Percentiles rank a stretch among this genome's conserved stretches.
Evolutionary conservation across 2,329 filamentous ascomycete species (phyloP).

Genomic region (Arthrocladium fulminans): DNA sequence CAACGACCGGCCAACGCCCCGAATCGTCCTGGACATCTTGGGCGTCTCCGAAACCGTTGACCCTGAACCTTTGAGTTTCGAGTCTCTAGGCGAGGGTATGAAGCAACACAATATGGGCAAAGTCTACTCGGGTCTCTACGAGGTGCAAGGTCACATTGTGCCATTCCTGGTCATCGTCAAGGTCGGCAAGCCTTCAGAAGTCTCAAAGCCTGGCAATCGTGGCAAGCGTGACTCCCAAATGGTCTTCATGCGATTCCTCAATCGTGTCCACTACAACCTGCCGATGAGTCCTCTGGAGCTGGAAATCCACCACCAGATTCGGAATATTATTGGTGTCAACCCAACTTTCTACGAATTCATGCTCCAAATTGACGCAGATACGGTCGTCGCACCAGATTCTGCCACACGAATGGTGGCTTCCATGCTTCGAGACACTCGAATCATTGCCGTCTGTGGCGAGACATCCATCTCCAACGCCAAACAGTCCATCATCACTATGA

Average conservation of each 20-base stretch:
- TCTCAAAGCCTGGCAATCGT: slow-evolving; percentile 75
- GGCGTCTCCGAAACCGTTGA: slow-evolving; percentile 90
- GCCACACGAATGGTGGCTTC: slow-evolving; percentile 85
- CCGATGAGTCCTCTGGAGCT: slow-evolving; percentile 94
- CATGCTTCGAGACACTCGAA: slow-evolving; percentile 80
- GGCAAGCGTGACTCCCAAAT: slow-evolving; percentile 99
- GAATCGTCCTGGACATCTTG: slow-evolving; percentile 93
- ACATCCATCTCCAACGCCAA: slow-evolving; percentile 90
- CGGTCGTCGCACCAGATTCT: slow-evolving; percentile 80
- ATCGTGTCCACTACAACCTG: slow-evolving; percentile 95
- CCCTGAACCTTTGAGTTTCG: slow-evolving; percentile 91
- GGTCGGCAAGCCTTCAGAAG: slow-evolving; percentile 76
- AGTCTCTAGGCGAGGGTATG: slow-evolving; percentile 86
- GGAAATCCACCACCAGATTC: slow-evolving; percentile 97
- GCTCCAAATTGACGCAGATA: slow-evolving; percentile 95
- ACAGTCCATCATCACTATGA: slow-evolving; percentile 92
- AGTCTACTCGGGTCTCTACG: slow-evolving; percentile 93
- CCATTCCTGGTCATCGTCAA: slow-evolving; percentile 96
- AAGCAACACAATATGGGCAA: slow-evolving; percentile 99
- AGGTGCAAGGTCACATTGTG: slow-evolving; percentile 95
- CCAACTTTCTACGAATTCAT: slow-evolving; percentile 97
- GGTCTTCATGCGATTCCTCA: slow-evolving; percentile 97
- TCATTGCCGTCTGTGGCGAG: slow-evolving; percentile 93
- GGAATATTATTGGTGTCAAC: slow-evolving; percentile 97
- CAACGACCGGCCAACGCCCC: slow-evolving; percentile 89